phyloP scores from a whole-genome alignment of 768 basidiomycete genomes.

The Rhodosporidiobolus sp. region DNA sequence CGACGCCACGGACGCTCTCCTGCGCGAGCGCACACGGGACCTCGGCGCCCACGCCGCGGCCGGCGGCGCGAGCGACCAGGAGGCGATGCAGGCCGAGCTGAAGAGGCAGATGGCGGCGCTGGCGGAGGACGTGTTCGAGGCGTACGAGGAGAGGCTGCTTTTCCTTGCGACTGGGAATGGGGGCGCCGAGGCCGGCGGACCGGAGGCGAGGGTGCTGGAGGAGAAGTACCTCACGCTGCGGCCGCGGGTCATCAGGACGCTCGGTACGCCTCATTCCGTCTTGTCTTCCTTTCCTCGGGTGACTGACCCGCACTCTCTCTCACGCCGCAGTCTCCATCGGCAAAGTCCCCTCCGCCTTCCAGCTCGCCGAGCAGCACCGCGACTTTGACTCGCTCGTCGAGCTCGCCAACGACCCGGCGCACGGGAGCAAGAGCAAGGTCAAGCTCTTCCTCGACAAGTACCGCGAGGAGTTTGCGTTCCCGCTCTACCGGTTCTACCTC shows the following conservation, averaged over 20 bases:
- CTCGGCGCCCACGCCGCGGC: constrained; percentile 41
- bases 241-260: constrained; percentile 71
- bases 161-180: constrained; percentile 25
- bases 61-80: constrained; percentile 16
- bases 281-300: not conserved
- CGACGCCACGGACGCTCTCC: constrained; percentile 51
- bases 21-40: constrained; percentile 47
- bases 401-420: constrained; percentile 65
- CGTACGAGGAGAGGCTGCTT: constrained; percentile 41
- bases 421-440: constrained; percentile 48
- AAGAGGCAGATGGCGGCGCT: constrained; percentile 49
- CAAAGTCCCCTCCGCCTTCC: constrained; percentile 67
- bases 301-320: not conserved
- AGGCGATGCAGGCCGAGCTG: constrained; percentile 45
- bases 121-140: constrained; percentile 45
- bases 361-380: constrained; percentile 76
- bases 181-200: constrained; percentile 51
- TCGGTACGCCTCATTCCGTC: constrained; percentile 59
- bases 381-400: constrained; percentile 83
- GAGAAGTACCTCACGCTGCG: constrained; percentile 68
- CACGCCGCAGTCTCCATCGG: constrained; percentile 60
- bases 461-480: constrained; percentile 77
- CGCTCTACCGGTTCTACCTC: constrained; percentile 89
- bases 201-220: constrained; percentile 61
- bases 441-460: constrained; percentile 72